Evolutionary conservation across 805 yeast species (phyloP).

Genomic region (Saturnispora dispora): DNA sequence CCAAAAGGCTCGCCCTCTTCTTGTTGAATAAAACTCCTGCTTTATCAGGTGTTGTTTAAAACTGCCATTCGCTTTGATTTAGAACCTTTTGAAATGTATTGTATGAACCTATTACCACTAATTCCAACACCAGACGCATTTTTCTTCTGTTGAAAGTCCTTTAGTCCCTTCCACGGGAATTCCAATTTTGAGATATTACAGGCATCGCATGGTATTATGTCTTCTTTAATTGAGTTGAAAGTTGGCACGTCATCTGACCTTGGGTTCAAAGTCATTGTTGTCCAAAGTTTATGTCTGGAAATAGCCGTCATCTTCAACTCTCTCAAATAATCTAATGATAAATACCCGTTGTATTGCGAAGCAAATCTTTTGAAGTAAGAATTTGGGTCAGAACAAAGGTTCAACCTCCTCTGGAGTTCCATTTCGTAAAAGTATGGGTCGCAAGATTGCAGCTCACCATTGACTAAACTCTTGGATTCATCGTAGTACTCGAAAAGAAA

Average conservation of each 20-base stretch:
- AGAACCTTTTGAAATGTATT: conserved; percentile 9
- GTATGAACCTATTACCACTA: conserved; percentile 2
- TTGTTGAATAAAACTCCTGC: too few relatives aligned
- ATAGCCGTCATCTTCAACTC: conserved; percentile 30
- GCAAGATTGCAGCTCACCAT: background rate
- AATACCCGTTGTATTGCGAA: background rate
- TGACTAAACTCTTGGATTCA: background rate
- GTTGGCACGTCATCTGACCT: conserved; percentile 29
- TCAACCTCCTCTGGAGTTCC: conserved; percentile 4
- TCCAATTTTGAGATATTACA: conserved; percentile 2
- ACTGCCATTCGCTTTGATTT: conserved; percentile 7
- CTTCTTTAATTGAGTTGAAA: conserved; percentile 1
- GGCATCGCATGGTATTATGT: background rate
- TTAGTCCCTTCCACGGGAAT: conserved; percentile 12
- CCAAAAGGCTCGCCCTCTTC: background rate
- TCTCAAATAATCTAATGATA: conserved; percentile 4
- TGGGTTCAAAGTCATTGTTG: conserved; percentile 42
- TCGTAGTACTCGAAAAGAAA: conserved; percentile 9
- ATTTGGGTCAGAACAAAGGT: background rate
- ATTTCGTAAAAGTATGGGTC: conserved; percentile 1
- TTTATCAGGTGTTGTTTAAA: background rate
- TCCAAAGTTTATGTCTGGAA: conserved; percentile 44
- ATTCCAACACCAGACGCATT: conserved; percentile 4
- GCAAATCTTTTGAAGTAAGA: background rate
- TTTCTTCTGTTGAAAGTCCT: conserved; percentile 1